phyloP scores from a whole-genome alignment of 129 eudicot species.

The Escallonia herrerae region DNA sequence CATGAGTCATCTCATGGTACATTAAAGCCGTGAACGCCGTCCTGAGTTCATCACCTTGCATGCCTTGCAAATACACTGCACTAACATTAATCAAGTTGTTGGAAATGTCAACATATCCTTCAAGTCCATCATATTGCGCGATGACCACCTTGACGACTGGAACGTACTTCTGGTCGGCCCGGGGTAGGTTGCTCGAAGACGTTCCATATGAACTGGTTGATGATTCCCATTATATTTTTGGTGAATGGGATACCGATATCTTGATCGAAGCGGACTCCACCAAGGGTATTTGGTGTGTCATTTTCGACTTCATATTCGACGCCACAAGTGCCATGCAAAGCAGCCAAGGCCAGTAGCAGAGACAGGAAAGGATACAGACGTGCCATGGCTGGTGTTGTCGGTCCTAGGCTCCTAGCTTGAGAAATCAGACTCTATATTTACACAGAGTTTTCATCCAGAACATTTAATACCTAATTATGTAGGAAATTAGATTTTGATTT shows the following conservation, averaged over 20 bases:
- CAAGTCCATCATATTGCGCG: slow-evolving; percentile 23
- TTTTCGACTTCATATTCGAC: slow-evolving; percentile 22
- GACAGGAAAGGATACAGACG: not conserved
- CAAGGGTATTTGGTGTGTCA: slow-evolving; percentile 17
- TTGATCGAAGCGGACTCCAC: slow-evolving; percentile 19
- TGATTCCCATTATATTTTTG: slow-evolving; percentile 12
- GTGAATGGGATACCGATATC: slow-evolving; percentile 24
- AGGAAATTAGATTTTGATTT: too few relatives aligned
- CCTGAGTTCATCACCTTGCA: slow-evolving; percentile 19
- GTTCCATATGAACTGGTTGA: slow-evolving; percentile 31
- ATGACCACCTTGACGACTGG: slow-evolving; percentile 9
- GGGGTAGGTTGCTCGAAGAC: slow-evolving; percentile 20
- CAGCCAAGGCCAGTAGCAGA: not conserved
- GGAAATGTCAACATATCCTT: not conserved
- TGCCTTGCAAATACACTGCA: slow-evolving; percentile 12
- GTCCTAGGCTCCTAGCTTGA: too few relatives aligned
- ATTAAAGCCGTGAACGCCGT: slow-evolving; percentile 24
- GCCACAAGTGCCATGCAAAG: slow-evolving; percentile 6
- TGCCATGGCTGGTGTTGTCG: too few relatives aligned
- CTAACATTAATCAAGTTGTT: slow-evolving; percentile 1
- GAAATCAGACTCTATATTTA: too few relatives aligned
- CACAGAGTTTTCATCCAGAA: too few relatives aligned
- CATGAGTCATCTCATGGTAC: slow-evolving; percentile 43
- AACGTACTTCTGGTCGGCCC: slow-evolving; percentile 14
- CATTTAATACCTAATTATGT: too few relatives aligned